Evolutionary conservation across 169 alveolate genomes (phyloP), one percentile per base, ranked within the genome.

Genomic region (Plasmodium cynomolgi): DNA sequence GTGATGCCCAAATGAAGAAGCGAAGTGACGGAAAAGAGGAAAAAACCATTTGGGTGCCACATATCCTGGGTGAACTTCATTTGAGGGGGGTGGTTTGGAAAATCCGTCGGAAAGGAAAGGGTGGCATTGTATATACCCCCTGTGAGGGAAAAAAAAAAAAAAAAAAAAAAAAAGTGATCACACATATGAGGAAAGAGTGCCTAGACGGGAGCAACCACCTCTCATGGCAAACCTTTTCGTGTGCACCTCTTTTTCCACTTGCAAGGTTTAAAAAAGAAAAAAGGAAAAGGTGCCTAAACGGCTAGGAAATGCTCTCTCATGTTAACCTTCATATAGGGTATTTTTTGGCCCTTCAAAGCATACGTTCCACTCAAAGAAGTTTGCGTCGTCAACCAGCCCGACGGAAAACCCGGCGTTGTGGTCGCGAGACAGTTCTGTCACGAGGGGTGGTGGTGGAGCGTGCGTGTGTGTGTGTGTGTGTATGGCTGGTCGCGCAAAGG

Each of bases 41-140:
- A 6, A 1, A 91, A 93, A 91, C 98, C 98, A 96, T 98, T 99
- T 15, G 99, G 99, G 92, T 98, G 99, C 99, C 99, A 99, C 99
- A 99, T 98, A 95, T 98, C 99, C 44, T 98, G 98, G 92, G 96
- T 98, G 95, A 99, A 99, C 93, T 97, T 96, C 99, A 99, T 99
- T 93, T 98, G 98, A 20, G 99, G 99, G 26, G 99, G 99, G 54
- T 96, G 97, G 94, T 98, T 98, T 44, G 99, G 99, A 96, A 98
- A 99, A 93, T 98, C 99, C 11, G 98, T 97, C 0, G 99, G 99
- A 92, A 99, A 99, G 83, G 97, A 98, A 74, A 99, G 96, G 5
- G 97, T 81, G 15, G 99, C 99, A 84, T 97, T 97, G 94, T 98
- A 99, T 58, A 98, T 97, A 34, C 99, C 99, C 6, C 99, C 99